phyloP scores from a whole-genome alignment of 441 rosid genomes.

The Theobroma grandiflorum region DNA sequence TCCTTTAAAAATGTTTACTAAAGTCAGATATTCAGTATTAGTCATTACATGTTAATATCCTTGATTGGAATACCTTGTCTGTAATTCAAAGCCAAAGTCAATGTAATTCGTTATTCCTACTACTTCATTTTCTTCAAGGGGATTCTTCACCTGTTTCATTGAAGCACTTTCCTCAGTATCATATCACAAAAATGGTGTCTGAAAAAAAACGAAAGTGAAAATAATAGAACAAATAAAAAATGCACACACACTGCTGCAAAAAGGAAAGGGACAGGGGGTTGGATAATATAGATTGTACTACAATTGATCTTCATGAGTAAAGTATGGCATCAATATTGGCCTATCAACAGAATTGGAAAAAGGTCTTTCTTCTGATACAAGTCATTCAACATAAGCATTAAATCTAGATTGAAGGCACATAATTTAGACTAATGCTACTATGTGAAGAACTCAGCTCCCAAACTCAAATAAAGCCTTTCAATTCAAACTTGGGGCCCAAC shows the following conservation, averaged over 20 bases:
- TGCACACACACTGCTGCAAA: not conserved
- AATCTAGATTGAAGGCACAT: not conserved
- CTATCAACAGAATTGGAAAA: slow-evolving; percentile 1
- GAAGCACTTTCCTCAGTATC: slow-evolving; percentile 26
- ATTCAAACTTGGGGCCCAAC: not conserved
- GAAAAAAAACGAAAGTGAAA: not conserved
- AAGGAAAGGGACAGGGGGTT: no score
- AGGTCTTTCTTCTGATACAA: not conserved
- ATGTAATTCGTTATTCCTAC: slow-evolving; percentile 96
- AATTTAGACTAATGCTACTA: not conserved
- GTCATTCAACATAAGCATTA: no score
- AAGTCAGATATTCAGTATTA: slow-evolving; percentile 19
- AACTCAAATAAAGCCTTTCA: not conserved
- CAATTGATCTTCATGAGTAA: not conserved
- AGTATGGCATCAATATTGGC: slow-evolving; percentile 2
- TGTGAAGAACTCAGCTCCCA: not conserved
- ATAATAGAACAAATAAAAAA: not conserved
- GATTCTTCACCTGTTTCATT: slow-evolving; percentile 83
- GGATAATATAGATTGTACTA: not conserved
- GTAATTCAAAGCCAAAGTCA: slow-evolving; percentile 91
- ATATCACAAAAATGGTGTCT: slow-evolving; percentile 16
- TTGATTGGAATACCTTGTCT: slow-evolving; percentile 63
- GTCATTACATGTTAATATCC: slow-evolving; percentile 6
- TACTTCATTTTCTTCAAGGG: slow-evolving; percentile 77
- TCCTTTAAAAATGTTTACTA: slow-evolving; percentile 48